Evolutionary conservation across 1,139 yeast genomes (phyloP).

Genomic region (Diutina scorzettiae): DNA sequence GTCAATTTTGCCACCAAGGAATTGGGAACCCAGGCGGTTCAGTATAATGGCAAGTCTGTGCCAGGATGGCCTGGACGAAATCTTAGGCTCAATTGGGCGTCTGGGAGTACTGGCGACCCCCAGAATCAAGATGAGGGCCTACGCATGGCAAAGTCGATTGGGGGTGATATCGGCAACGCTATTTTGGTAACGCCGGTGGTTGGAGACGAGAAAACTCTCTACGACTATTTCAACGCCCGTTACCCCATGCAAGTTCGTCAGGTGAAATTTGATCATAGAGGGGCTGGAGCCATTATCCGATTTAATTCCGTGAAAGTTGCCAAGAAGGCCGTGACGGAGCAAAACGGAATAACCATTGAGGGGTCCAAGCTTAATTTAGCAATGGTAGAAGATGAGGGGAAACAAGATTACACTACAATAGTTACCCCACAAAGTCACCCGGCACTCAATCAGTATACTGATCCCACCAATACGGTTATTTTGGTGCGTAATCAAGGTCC

Average conservation of each 20-base stretch:
- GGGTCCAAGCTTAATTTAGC: neutral
- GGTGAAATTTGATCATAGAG: neutral
- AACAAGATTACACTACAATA: neutral
- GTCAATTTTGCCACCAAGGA: slow-evolving; percentile 62
- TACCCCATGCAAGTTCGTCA: slow-evolving; percentile 6
- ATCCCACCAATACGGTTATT: neutral
- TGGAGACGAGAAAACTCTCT: neutral
- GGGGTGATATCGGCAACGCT: neutral
- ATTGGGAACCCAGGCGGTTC: slow-evolving; percentile 59
- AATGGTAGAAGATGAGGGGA: neutral
- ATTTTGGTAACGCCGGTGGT: neutral
- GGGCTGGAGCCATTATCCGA: neutral
- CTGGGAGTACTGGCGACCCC: slow-evolving; percentile 18
- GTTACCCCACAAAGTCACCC: slow-evolving; percentile 1
- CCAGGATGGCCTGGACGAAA: slow-evolving; percentile 42
- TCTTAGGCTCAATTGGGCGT: slow-evolving; percentile 80
- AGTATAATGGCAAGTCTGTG: slow-evolving; percentile 56
- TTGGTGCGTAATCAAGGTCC: neutral
- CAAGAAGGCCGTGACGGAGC: neutral
- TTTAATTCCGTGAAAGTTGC: neutral
- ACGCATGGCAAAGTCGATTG: neutral
- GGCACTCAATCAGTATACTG: neutral
- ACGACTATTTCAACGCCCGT: neutral
- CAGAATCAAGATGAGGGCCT: neutral
- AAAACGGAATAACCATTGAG: neutral